Base-by-base conservation (phyloP, 129 eudicot genomes). In the Arctium minus region DNA sequence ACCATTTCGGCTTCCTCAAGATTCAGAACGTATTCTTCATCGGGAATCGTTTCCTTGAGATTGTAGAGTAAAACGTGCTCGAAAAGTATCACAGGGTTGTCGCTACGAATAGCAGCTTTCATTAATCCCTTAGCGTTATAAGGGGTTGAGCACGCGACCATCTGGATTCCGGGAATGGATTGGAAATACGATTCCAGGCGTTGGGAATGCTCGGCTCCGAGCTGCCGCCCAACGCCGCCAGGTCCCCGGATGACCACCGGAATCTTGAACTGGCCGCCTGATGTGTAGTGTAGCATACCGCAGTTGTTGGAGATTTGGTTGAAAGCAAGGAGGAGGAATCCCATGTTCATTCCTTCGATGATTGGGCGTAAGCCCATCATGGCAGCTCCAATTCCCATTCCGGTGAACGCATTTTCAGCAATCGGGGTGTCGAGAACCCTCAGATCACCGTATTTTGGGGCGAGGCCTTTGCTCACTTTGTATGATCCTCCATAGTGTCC, bases 331-430 rank as follows among this genome's bases (percentile, higher is more conserved):
- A 95, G 93, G 75, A 95, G 97, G 79, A 93, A 95, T 4, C 99
- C 99, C 97, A 95, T 95, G 88, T 95, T 93, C 97, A 95, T 91
- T 70, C 99, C 99, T 82, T 95, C 99, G 2, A 95, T 83, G n/a
- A 95, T 81, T 1, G 99, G 99, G 46, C 97, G 81, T 11, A 95
- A 90, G 60, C 99, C 99, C 0, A 89, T 95, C 97, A 95, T 95
- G 83, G 99, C 97, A 12, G 99, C 99, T 53, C 99, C 97, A 33
- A 95, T 88, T 36, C 89, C 99, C 99, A 95, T 95, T 70, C 99
- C 97, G 1, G 99, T 95, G 80, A 95, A 95, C 6, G 99, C 79
- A 70, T 95, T 95, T 81, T 95, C 97, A 7, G 97, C 97, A 80
- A 95, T 95, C 39, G 97, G 99, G 40, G 99, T 95, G 82, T 95